A percentile compares a stretch with the other conserved stretches of the same genome.
These are phyloP conservation scores for Bryum argenteum DNA, from an alignment of 225 moss, liverwort and hornwort species.

Conservation along the genomic window DNA sequence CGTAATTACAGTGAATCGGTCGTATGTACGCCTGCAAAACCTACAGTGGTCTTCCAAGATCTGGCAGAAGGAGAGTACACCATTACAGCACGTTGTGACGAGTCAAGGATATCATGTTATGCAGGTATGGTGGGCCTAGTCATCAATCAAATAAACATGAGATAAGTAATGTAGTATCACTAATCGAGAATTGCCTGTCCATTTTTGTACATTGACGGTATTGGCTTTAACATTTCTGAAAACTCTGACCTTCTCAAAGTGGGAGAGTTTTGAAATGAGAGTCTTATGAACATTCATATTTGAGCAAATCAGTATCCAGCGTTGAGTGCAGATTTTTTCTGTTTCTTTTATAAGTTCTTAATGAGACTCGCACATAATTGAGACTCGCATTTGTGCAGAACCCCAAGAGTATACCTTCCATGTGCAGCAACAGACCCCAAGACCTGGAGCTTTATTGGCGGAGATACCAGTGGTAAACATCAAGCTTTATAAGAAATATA, in stretches of 20 bases:
- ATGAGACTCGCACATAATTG: neutral
- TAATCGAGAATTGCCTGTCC: neutral
- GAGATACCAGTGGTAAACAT: constrained; percentile 40
- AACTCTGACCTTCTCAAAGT: neutral
- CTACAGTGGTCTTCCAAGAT: constrained; percentile 48
- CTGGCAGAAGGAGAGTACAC: constrained; percentile 46
- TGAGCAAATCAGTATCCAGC: neutral
- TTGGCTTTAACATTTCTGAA: neutral
- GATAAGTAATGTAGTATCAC: neutral
- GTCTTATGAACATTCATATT: constrained; percentile 3
- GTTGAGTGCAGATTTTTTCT: constrained; percentile 14
- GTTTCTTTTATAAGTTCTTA: neutral
- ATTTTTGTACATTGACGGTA: neutral
- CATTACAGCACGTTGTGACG: constrained; percentile 44
- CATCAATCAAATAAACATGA: neutral
- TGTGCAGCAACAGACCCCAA: constrained; percentile 29
- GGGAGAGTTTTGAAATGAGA: neutral
- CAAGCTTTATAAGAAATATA: constrained; percentile 37
- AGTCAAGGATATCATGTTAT: constrained; percentile 38
- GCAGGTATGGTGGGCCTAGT: constrained; percentile 39
- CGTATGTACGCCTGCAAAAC: constrained; percentile 35
- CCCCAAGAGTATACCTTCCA: constrained; percentile 44
- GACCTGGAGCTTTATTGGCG: constrained; percentile 14
- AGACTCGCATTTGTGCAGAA: constrained; percentile 41
- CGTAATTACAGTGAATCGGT: constrained; percentile 42